Evolutionary conservation across 202 grass and related monocot genomes (phyloP), one percentile per base, ranked within the genome.

Genomic region (Zizania palustris): DNA sequence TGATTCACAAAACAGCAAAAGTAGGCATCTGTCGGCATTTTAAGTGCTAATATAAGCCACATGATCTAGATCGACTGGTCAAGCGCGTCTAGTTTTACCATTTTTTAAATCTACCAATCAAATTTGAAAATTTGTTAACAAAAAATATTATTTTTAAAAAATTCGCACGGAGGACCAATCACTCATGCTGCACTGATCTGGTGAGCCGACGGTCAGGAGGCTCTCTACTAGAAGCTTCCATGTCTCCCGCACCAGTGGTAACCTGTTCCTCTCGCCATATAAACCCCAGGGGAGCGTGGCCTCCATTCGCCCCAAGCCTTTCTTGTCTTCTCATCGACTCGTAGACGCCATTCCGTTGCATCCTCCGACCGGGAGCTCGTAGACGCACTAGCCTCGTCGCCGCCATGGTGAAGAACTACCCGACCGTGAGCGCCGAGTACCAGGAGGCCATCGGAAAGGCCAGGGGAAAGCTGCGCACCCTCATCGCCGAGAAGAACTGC

Each of bases 401-500:
- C 42, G 77, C 72, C 76, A 95, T 95, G 91, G 85, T 50, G 77
- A 98, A 98, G 74, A 81, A 22, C 42, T 98, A 98, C 89, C 91
- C 96, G 4, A 28, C 72, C 39, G 96, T 98, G 58, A 95, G 89
- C 87, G 87, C 76, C 4, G 92, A 95, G 61, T 95, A 95, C 89
- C 78, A 81, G 71, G 89, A 83, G 78, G 85, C 87, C 61, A 78
- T 98, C 53, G 89, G 90, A 70, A 95, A 95, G 91, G 86, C 87
- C 80, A 83, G 56, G 85, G 63, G 53, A 7, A 98, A 92, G 91
- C 92, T 93, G 58, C 89, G 96, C 4, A 81, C 79, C 20, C 60
- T 95, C 89, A 95, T 95, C 89, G 85, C 89, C 51, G 96, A 98
- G 89, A 98, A 98, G 87, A 98, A 73, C 89, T 95, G 96, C 77